phyloP scores from a whole-genome alignment of 2,329 filamentous ascomycete species.

The Tricladium varicosporioides region DNA sequence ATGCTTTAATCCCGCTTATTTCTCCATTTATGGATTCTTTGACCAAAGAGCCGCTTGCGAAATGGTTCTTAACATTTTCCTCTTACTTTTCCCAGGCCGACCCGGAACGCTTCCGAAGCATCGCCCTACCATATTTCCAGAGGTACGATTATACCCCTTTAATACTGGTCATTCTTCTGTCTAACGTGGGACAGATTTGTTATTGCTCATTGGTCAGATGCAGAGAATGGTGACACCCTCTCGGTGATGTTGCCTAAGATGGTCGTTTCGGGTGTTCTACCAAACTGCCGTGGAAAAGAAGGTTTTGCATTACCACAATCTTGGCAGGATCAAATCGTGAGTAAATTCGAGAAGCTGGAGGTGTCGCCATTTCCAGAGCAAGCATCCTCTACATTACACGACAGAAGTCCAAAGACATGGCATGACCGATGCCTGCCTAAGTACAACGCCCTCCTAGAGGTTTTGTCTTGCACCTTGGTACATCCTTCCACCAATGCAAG shows the following conservation, averaged over 20 bases:
- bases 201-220: constrained; percentile 67
- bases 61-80: constrained; percentile 82
- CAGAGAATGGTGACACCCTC: constrained; percentile 63
- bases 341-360: constrained; percentile 65
- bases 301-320: constrained; percentile 57
- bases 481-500: constrained; percentile 66
- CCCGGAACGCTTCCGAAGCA: constrained; percentile 68
- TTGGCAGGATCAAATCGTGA: constrained; percentile 72
- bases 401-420: constrained; percentile 61
- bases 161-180: background rate
- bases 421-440: constrained; percentile 62
- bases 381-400: constrained; percentile 48
- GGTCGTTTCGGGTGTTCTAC: constrained; percentile 54
- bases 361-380: constrained; percentile 63
- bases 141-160: constrained; percentile 45
- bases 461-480: constrained; percentile 60
- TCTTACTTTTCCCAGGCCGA: constrained; percentile 75
- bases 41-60: constrained; percentile 62
- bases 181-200: constrained; percentile 60
- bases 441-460: constrained; percentile 64
- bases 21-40: constrained; percentile 63
- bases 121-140: constrained; percentile 81
- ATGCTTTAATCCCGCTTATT: constrained; percentile 71
- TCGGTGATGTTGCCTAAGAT: constrained; percentile 68
- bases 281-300: constrained; percentile 50